phyloP scores from a whole-genome alignment of 192 early-diverging fungal species.

The Umbelopsis ramanniana region DNA sequence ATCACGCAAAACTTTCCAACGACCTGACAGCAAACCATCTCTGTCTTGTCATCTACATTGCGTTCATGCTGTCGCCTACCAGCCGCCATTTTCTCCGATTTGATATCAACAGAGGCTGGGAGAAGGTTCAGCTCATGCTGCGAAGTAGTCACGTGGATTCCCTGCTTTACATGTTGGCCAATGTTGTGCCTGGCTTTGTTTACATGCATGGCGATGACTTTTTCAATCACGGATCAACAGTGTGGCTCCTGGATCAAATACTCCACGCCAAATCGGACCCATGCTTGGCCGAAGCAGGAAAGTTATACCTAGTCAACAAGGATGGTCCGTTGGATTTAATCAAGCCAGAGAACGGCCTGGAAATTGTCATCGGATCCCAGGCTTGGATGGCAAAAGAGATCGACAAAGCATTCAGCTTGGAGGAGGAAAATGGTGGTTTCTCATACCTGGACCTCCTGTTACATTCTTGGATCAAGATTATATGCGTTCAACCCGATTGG shows the following conservation, averaged over 20 bases:
- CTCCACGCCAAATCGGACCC: conserved; percentile 45
- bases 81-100: conserved; percentile 52
- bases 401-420: conserved; percentile 32
- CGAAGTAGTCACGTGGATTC: conserved; percentile 34
- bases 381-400: conserved; percentile 38
- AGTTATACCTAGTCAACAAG: background rate
- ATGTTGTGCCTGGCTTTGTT: conserved; percentile 42
- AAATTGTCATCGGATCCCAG: conserved; percentile 31
- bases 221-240: conserved; percentile 34
- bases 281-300: conserved; percentile 28
- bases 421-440: conserved; percentile 34
- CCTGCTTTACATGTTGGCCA: conserved; percentile 32
- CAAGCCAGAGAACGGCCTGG: conserved; percentile 21
- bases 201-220: conserved; percentile 50
- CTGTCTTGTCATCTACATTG: conserved; percentile 42
- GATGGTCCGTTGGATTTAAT: background rate
- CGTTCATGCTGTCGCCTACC: conserved; percentile 45
- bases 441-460: conserved; percentile 41
- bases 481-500: conserved; percentile 35
- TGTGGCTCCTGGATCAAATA: conserved; percentile 42
- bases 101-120: conserved; percentile 45
- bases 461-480: conserved; percentile 40
- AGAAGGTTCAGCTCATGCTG: conserved; percentile 40
- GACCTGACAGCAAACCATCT: conserved; percentile 38
- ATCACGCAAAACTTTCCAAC: conserved; percentile 24